Evolutionary conservation across 176 grass and related monocot genomes (phyloP).

Genomic region (Paspalum vaginatum): DNA sequence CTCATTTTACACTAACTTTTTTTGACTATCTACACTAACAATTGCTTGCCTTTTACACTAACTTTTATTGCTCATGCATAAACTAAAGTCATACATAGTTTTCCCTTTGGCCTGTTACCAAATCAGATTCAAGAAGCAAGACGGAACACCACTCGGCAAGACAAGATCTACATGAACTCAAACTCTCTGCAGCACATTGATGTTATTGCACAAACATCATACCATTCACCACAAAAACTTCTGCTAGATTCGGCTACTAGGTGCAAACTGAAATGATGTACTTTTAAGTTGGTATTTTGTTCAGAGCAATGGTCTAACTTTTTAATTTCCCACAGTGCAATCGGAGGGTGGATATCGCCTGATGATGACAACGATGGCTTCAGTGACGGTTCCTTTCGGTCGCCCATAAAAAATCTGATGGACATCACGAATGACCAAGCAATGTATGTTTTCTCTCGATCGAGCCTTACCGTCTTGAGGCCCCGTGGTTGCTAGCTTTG

Average conservation of each 20-base stretch:
- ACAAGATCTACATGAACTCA: constrained; percentile 50
- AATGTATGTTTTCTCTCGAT: constrained; percentile 29
- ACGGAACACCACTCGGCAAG: constrained; percentile 45
- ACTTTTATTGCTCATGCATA: neutral
- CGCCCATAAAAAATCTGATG: constrained; percentile 12
- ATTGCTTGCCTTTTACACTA: neutral
- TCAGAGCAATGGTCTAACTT: no score
- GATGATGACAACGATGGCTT: constrained; percentile 3
- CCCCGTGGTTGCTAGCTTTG: neutral
- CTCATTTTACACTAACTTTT: no score
- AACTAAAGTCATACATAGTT: neutral
- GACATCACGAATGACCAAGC: constrained; percentile 31
- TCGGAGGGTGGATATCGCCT: constrained; percentile 43
- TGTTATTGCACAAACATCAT: neutral
- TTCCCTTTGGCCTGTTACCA: no score
- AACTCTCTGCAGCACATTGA: constrained; percentile 1
- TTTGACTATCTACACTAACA: no score
- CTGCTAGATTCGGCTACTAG: constrained; percentile 28
- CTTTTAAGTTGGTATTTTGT: neutral
- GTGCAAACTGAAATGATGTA: neutral
- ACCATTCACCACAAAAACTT: neutral
- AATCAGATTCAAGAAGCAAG: constrained; percentile 42
- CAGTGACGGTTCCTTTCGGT: neutral
- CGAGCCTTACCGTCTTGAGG: neutral
- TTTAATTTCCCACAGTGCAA: constrained; percentile 13